phyloP scores from a whole-genome alignment of 2,329 filamentous ascomycete genomes.

The Trichoderma lentiforme region DNA sequence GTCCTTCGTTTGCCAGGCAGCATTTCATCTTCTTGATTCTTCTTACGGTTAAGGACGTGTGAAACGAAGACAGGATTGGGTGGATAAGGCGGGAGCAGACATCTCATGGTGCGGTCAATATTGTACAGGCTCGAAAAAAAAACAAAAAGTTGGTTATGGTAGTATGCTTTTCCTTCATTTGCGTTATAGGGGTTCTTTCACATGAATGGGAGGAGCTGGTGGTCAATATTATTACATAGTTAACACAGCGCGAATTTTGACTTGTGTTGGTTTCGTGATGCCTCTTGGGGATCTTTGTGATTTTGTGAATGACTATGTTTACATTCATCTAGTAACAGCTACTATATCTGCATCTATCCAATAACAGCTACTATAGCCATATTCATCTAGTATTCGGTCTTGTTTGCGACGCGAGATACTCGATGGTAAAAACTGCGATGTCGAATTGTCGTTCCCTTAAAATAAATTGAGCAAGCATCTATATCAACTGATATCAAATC shows the following conservation, averaged over 20 bases:
- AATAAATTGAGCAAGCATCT: no score
- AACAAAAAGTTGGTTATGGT: background rate
- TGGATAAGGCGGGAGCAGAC: background rate
- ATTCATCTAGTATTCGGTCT: no score
- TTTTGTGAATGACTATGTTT: background rate
- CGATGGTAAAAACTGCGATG: no score
- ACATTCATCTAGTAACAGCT: no score
- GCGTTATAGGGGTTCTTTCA: background rate
- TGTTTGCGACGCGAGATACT: no score
- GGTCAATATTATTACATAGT: background rate
- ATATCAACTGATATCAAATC: no score
- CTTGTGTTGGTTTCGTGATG: background rate
- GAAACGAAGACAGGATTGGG: background rate
- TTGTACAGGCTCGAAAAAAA: background rate
- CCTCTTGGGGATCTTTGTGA: background rate
- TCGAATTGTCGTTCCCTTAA: no score
- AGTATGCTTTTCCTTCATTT: background rate
- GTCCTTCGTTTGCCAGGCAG: background rate
- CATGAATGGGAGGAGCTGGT: background rate
- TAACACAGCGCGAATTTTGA: background rate
- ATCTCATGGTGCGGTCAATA: background rate
- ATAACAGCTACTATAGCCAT: no score
- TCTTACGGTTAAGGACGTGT: background rate
- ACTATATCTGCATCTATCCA: no score
- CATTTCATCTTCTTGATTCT: background rate